These are phyloP conservation scores for apple (Malus domestica) DNA, from an alignment of 306 rosid genomes.

Conservation along the genomic window DNA sequence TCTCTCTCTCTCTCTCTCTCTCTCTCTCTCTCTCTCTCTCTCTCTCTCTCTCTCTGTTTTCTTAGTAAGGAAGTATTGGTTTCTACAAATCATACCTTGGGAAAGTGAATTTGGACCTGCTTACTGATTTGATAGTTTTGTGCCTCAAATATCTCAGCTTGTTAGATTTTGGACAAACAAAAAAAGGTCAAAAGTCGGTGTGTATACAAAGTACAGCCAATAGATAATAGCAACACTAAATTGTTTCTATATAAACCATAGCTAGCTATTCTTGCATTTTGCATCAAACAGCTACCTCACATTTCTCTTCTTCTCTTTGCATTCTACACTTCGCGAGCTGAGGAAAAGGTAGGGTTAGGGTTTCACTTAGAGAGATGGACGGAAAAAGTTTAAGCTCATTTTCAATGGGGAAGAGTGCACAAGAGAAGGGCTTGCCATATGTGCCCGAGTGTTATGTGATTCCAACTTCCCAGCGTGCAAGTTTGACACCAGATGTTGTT, in stretches of 20 bases:
- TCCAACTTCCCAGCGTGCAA: slow-evolving; percentile 28
- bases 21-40: too few relatives aligned
- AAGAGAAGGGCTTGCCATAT: slow-evolving; percentile 33
- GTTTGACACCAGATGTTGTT: slow-evolving; percentile 15
- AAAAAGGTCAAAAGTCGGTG: background rate
- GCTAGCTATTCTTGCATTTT: background rate
- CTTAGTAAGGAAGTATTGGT: too few relatives aligned
- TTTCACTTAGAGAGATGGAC: background rate
- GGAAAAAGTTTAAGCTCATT: slow-evolving; percentile 20
- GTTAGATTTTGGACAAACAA: background rate
- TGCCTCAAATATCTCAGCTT: background rate
- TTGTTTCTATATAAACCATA: background rate
- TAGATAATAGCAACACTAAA: background rate
- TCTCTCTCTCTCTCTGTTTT: too few relatives aligned
- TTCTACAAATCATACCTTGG: background rate
- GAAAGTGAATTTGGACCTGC: background rate
- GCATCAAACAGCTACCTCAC: background rate
- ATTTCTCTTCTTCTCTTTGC: background rate
- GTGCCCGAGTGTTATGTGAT: slow-evolving; percentile 31
- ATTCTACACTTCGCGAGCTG: background rate
- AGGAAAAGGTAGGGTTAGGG: background rate
- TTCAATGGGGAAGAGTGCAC: slow-evolving; percentile 28
- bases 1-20: too few relatives aligned
- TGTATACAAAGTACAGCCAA: background rate
- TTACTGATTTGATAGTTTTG: background rate